Percentiles rank a stretch among this genome's conserved stretches.
Conservation (phyloP, 768 basidiomycete genomes). For the Leccinum disarticulatum region DNA sequence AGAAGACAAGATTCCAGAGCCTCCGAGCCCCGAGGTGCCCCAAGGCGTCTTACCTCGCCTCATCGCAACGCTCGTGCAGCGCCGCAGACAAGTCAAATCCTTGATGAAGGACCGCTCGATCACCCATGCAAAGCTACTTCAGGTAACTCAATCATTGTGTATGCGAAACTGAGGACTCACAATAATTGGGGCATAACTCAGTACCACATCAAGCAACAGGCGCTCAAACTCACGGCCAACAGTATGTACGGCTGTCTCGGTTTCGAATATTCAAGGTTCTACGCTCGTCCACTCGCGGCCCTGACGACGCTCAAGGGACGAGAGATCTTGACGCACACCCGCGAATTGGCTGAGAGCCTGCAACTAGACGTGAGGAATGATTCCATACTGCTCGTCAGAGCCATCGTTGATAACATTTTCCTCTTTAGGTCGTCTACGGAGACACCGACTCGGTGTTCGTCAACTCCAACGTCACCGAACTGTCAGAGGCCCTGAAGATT, state of each 20-base stretch:
- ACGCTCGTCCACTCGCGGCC: constrained; percentile 94
- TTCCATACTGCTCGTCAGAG: neutral
- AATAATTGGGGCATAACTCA: constrained; percentile 29
- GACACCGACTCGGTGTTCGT: constrained; percentile 99
- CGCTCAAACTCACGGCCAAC: constrained; percentile 96
- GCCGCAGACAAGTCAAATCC: constrained; percentile 86
- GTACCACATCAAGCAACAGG: constrained; percentile 98
- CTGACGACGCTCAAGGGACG: constrained; percentile 97
- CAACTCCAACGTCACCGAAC: constrained; percentile 89
- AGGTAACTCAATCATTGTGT: constrained; percentile 49
- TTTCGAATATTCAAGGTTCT: constrained; percentile 95
- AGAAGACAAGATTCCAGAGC: constrained; percentile 88
- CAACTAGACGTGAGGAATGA: constrained; percentile 77
- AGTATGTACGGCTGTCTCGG: constrained; percentile 99
- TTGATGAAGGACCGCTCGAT: constrained; percentile 88
- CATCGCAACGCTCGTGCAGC: constrained; percentile 92
- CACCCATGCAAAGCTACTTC: constrained; percentile 72
- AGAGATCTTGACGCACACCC: constrained; percentile 92
- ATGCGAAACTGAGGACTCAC: neutral
- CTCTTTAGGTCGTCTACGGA: constrained; percentile 65
- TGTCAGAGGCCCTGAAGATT: constrained; percentile 87
- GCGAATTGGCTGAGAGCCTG: constrained; percentile 88
- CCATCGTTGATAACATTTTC: neutral
- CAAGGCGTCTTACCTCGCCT: constrained; percentile 96
- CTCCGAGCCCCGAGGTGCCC: constrained; percentile 64